Base-by-base conservation (phyloP, 106 monocot species). In the Dendrobium huoshanense region DNA sequence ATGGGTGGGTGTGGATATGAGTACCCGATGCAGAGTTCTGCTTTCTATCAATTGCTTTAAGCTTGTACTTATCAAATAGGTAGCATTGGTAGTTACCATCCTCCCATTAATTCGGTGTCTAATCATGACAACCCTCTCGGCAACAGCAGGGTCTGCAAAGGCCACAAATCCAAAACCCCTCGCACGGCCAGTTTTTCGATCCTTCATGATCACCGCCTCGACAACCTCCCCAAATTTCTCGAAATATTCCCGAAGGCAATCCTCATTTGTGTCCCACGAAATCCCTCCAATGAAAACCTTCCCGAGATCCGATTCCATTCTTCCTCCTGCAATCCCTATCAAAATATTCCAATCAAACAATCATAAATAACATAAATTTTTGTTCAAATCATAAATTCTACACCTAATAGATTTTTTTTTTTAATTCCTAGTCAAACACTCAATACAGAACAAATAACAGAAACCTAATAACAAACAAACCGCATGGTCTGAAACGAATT, bases 101-200 rank as follows among this genome's bases (percentile, higher is more conserved):
- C 95, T 85, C 45, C 92, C 95, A 79, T 95, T 90, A 79, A 95
- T 92, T 80, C 86, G 86, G 80, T 95, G 95, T 54, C 92, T 95
- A 59, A 92, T 90, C 89, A 87, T 82, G 76, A 90, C 80, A 43
- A 89, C 91, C 31, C 88, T 81, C 85, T 88, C 91, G 2, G 91
- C 88, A 10, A 83, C 87, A 3, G 79, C 78, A 44, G 91, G 80
- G 61, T 91, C 91, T 2, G 85, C 73, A 43, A 91, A 91, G 20
- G 89, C 91, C 22, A 91, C 70, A 79, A 91, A 91, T 13, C 91
- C 91, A 51, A 91, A 91, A 2, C 91, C 91, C 25, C 91, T 88
- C 22, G 88, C 89, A 25, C 91, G 86, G 79, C 91, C 91, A 10
- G 91, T 88, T 84, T 58, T 81, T 48, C 91, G 86, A 64, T 91